A percentile compares a stretch with the other conserved stretches of the same genome.
Conservation (phyloP, 495 filamentous ascomycete genomes). For the Annulohypoxylon bovei region DNA sequence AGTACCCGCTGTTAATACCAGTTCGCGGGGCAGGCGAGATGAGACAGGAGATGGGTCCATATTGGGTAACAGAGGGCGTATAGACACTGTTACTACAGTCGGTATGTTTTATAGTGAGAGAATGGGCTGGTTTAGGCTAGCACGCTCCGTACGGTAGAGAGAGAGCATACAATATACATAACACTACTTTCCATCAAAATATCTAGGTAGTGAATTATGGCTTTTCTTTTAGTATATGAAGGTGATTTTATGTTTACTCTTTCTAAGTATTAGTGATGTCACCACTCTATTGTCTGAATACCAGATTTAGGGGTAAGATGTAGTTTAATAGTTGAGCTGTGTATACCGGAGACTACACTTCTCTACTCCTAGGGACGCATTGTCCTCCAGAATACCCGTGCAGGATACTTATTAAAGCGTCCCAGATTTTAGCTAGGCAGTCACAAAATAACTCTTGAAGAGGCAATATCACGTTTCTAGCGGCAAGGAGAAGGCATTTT, state of each 20-base stretch:
- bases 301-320: neutral
- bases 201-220: neutral
- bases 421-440: too few species aligned
- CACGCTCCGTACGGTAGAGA: slow-evolving; percentile 14
- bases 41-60: neutral
- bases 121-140: slow-evolving; percentile 8
- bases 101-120: slow-evolving; percentile 25
- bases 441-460: too few species aligned
- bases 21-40: slow-evolving; percentile 10
- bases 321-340: too few species aligned
- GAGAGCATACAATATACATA: slow-evolving; percentile 28
- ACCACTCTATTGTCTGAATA: too few species aligned
- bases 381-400: too few species aligned
- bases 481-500: too few species aligned
- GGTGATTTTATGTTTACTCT: neutral
- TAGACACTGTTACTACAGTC: slow-evolving; percentile 22
- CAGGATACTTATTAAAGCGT: too few species aligned
- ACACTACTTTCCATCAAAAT: neutral
- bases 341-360: too few species aligned
- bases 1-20: slow-evolving; percentile 10
- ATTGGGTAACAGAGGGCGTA: neutral
- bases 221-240: neutral
- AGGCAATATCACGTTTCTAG: too few species aligned
- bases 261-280: too few species aligned
- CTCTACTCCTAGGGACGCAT: too few species aligned